These are phyloP conservation scores for Salix caprea DNA, from an alignment of 345 rosid genomes.

Conservation along the genomic window DNA sequence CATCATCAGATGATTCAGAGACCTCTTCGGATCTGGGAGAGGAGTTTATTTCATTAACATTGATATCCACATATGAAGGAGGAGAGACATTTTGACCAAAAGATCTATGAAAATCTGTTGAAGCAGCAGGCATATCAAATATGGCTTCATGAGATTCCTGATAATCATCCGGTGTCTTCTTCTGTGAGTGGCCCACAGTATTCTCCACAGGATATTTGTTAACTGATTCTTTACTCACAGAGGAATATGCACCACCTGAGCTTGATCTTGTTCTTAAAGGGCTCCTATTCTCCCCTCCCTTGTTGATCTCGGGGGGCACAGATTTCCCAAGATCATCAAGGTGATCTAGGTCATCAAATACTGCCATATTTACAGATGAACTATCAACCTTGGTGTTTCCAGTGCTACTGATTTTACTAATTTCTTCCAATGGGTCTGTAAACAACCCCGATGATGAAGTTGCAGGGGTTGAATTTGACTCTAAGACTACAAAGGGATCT, in stretches of 20 bases:
- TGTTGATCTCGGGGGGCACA: conserved; percentile 42
- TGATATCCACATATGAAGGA: conserved; percentile 39
- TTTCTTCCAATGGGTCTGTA: conserved; percentile 46
- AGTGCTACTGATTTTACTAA: conserved; percentile 37
- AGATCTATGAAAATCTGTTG: conserved; percentile 32
- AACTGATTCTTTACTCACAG: conserved; percentile 36
- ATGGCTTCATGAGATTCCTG: conserved; percentile 40
- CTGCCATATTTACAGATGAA: conserved; percentile 38
- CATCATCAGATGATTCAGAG: conserved; percentile 57
- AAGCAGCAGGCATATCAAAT: conserved; percentile 38
- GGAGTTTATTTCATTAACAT: conserved; percentile 35
- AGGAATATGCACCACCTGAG: conserved; percentile 33
- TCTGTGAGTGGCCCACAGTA: conserved; percentile 34
- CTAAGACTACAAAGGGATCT: conserved; percentile 58
- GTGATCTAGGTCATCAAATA: conserved; percentile 62
- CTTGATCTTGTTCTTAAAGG: conserved; percentile 41
- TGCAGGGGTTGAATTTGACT: conserved; percentile 39
- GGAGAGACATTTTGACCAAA: conserved; percentile 43
- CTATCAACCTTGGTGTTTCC: conserved; percentile 39
- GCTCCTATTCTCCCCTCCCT: conserved; percentile 45
- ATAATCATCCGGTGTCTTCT: conserved; percentile 36
- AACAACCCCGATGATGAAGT: conserved; percentile 36
- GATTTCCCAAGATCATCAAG: conserved; percentile 58
- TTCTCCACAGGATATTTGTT: conserved; percentile 35
- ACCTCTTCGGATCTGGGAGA: conserved; percentile 47